These are phyloP conservation scores for Tetrahymena elliotti DNA, from an alignment of 73 alveolate genomes.

Conservation along the genomic window DNA sequence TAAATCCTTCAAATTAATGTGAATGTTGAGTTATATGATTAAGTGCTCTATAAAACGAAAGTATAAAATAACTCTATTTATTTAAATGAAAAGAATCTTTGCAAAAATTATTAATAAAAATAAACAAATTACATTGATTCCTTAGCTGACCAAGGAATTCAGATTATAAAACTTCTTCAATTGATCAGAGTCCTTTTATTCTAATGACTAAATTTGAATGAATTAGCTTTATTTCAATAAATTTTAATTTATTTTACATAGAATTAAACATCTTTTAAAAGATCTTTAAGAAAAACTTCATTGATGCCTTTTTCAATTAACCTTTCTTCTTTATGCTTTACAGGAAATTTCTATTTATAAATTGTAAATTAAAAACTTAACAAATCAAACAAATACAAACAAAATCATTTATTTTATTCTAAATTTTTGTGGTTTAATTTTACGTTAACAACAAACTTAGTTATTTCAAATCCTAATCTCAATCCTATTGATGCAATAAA, in stretches of 20 bases:
- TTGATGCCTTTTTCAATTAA: background rate
- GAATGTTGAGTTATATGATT: background rate
- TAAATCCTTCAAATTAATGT: background rate
- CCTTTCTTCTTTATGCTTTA: background rate
- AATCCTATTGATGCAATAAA: background rate
- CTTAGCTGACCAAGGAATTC: background rate
- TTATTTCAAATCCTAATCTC: background rate
- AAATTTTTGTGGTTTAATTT: background rate
- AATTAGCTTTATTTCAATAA: background rate
- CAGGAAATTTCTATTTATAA: background rate
- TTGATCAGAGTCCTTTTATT: background rate
- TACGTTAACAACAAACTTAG: background rate
- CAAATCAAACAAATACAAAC: background rate
- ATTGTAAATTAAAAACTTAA: background rate
- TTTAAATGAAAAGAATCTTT: background rate
- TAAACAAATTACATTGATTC: background rate
- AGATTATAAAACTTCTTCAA: background rate
- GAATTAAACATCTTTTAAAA: background rate
- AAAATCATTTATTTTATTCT: background rate
- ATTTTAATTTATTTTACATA: background rate
- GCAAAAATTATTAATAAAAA: background rate
- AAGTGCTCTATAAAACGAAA: background rate
- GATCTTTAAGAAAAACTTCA: background rate
- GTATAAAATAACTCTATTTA: background rate
- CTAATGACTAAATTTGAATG: background rate